Conservation (phyloP, 345 rosid species). For the Moringa oleifera region DNA sequence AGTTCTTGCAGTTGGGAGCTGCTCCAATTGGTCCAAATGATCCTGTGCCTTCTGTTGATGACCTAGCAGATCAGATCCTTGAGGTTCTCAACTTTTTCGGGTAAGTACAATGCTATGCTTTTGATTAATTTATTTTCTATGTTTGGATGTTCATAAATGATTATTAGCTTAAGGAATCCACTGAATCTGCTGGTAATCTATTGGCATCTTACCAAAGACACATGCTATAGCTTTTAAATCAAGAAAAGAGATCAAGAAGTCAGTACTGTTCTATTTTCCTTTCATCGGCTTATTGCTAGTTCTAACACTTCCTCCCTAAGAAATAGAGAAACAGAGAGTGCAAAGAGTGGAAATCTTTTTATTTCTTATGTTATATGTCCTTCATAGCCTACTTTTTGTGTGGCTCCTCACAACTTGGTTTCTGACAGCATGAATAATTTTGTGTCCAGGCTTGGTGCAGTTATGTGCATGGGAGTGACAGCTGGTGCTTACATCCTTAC, state of each 20-base stretch:
- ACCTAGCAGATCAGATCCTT: constrained; percentile 86
- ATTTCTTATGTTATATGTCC: neutral
- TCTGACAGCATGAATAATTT: constrained; percentile 14
- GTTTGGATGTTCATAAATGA: neutral
- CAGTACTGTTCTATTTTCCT: neutral
- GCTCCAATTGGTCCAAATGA: constrained; percentile 53
- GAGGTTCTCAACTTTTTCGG: constrained; percentile 88
- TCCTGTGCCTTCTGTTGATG: constrained; percentile 56
- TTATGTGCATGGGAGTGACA: constrained; percentile 97
- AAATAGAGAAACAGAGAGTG: too few species aligned
- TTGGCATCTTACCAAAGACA: neutral
- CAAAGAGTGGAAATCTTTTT: neutral
- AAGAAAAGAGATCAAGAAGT: neutral
- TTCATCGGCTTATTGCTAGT: neutral
- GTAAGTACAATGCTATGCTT: constrained; percentile 29
- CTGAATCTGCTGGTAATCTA: neutral
- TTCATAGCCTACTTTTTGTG: neutral
- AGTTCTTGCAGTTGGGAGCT: constrained; percentile 96
- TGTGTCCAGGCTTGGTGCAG: constrained; percentile 64
- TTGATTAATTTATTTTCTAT: neutral
- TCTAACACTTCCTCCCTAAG: neutral
- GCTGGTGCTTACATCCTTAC: constrained; percentile 93
- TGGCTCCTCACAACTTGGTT: constrained; percentile 1
- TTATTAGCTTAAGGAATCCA: neutral
- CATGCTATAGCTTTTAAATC: neutral